Percentiles rank a stretch among this genome's conserved stretches.
phyloP scores from a whole-genome alignment of 345 rosid genomes.

The Sapria himalayana region DNA sequence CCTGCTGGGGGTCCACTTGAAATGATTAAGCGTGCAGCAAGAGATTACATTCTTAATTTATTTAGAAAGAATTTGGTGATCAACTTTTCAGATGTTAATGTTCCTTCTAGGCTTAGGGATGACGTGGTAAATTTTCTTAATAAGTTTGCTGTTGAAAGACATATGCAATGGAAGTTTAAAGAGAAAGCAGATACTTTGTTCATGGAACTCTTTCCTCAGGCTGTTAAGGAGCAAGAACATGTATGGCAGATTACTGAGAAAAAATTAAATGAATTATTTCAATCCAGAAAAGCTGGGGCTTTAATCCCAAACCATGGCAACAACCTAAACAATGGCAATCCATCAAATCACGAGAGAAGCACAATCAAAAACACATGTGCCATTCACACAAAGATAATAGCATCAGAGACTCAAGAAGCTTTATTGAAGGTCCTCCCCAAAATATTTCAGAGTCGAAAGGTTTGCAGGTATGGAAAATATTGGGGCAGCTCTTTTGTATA shows the following conservation, averaged over 20 bases:
- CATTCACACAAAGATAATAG: slow-evolving; percentile 17
- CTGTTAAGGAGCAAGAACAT: slow-evolving; percentile 22
- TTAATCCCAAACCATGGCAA: slow-evolving; percentile 12
- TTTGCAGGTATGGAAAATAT: slow-evolving; percentile 52
- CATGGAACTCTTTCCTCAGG: slow-evolving; percentile 20
- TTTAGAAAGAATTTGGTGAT: slow-evolving; percentile 26
- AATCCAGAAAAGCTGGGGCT: slow-evolving; percentile 13
- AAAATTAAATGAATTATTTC: slow-evolving; percentile 6
- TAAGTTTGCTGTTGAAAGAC: slow-evolving; percentile 27
- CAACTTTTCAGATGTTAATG: slow-evolving; percentile 10
- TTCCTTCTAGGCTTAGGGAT: slow-evolving; percentile 10
- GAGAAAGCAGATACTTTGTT: slow-evolving; percentile 21
- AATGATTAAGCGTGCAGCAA: slow-evolving; percentile 11
- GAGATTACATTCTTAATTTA: slow-evolving; percentile 32
- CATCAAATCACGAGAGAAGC: slow-evolving; percentile 20
- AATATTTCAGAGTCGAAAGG: slow-evolving; percentile 55
- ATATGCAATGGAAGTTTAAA: slow-evolving; percentile 40
- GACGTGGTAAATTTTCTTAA: slow-evolving; percentile 16
- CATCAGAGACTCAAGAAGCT: slow-evolving; percentile 43
- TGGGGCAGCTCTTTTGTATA: background rate
- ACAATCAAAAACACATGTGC: slow-evolving; percentile 12
- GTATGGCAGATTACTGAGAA: slow-evolving; percentile 15
- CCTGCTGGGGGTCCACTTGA: slow-evolving; percentile 8
- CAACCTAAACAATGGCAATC: slow-evolving; percentile 15
- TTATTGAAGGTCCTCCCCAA: slow-evolving; percentile 48